Base-by-base conservation (phyloP, 768 basidiomycete genomes). In the Kwoniella sp. region DNA sequence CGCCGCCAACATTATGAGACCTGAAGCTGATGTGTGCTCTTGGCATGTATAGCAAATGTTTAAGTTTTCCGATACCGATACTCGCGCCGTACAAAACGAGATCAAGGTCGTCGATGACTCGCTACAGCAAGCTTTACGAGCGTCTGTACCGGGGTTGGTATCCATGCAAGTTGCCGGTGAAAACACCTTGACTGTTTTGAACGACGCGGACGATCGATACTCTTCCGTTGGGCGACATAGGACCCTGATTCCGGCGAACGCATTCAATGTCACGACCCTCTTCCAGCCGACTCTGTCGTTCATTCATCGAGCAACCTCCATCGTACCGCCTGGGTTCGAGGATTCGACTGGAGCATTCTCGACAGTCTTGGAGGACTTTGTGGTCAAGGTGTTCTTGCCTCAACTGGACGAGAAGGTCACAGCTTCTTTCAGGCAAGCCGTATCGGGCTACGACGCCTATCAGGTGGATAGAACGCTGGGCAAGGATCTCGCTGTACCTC, bases 361-460 rank as follows among this genome's bases (percentile, higher is more conserved):
- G 50, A 83, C 86, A 22, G 86, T 94, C 12, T 79, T 97, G 64
- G 92, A 97, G 66, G 91, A 96, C 55, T 98, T 99, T 75, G 92
- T 99, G 13, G 82, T 93, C 48, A 90, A 88, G 61, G 90, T 92
- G 0, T 98, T 95, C 82, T 82, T 98, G 52, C 95, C 95, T 0
- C 94, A 96, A 79, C 81, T 99, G 64, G 94, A 97, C 78, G 94
- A 97, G 77, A 93, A 92, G 78, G 92, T 95, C 54, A 88, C 90
- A 0, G 84, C 86, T 56, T 82, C 96, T 22, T 94, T 96, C 81
- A 92, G 92, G 76, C 86, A 90, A 61, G 88, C 92, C 5, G 87
- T 94, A 26, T 87, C 87, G 23, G 92, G 89, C 52, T 85, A 90
- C 8, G 92, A 95, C 62, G 90, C 93, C 1, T 97, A 94, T 79